Conservation (phyloP, 768 basidiomycete species). For the Gymnopilus junonius region DNA sequence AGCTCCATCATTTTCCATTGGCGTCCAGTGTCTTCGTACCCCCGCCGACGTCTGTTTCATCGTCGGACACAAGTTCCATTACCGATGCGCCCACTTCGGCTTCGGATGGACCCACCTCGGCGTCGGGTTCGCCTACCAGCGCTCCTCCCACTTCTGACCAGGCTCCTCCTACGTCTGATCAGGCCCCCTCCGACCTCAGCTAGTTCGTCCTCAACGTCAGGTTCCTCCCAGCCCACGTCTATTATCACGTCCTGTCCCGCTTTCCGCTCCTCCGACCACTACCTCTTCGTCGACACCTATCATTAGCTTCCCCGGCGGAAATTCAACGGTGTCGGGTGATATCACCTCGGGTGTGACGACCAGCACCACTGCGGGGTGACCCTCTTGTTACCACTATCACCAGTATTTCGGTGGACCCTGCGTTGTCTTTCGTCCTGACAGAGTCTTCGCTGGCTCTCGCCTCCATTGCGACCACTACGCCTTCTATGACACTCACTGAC, state of each 20-base stretch:
- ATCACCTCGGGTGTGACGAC: not conserved
- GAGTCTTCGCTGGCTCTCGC: constrained; percentile 45
- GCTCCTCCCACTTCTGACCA: not conserved
- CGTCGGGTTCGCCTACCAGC: not conserved
- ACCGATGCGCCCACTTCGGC: too few species aligned
- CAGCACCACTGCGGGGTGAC: not conserved
- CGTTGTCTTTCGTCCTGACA: constrained; percentile 48
- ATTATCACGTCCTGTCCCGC: not conserved
- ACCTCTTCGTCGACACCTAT: constrained; percentile 8
- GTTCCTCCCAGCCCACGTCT: not conserved
- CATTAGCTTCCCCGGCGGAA: constrained; percentile 23
- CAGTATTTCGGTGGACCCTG: constrained; percentile 42
- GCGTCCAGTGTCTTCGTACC: not conserved
- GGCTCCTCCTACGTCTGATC: not conserved
- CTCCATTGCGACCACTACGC: constrained; percentile 34
- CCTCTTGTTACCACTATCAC: constrained; percentile 13
- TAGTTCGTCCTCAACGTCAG: not conserved
- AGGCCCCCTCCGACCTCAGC: not conserved
- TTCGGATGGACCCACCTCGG: too few species aligned
- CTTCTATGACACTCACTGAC: constrained; percentile 38
- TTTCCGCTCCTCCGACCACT: not conserved
- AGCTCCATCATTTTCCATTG: not conserved
- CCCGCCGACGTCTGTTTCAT: not conserved
- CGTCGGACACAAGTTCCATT: too few species aligned
- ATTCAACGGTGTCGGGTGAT: constrained; percentile 9